Base-by-base conservation (phyloP, 2,329 filamentous ascomycete genomes). In the Venturia nashicola region DNA sequence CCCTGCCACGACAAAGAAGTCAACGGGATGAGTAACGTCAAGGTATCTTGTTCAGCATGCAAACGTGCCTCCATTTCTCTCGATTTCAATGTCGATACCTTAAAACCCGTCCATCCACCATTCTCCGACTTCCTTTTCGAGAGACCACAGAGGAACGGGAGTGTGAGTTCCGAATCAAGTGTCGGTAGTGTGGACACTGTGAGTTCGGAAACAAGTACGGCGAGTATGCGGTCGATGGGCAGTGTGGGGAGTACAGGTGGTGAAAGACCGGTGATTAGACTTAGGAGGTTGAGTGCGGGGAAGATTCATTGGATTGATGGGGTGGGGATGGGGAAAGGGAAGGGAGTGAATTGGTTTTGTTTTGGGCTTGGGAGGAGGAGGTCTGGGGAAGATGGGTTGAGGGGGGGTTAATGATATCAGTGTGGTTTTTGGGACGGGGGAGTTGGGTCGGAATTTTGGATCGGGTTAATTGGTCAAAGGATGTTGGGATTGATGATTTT, bases 1-100 rank as follows among this genome's bases (percentile, higher is more conserved):
- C 39, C 23, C 43, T 64, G 65, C 40, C 44, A 39, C 36, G 43
- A 61, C n/a, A 48, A 48, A 32, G 65, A 64, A 23, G 23, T 40
- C 11, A 54, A 65, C 16, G 65, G 65, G 2, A 62, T 61, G 42
- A 40, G 55, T 7, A 66, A 66, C 32, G n/a, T 39, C 20, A 46
- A 59, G 12, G 65, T 46, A 20, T 16, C 61, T 51, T 65, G 61
- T 61, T 44, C 42, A 2, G 36, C 46, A 16, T 65, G 65, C 40
- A 51, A 64, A 39, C 39, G 40, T 14, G 55, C 34, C 8, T 34
- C 55, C 34, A 42, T 39, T 39, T 39, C 39, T 16, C 20, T 16
- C 8, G 36, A 42, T 16, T 60, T 20, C 5, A 27, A 27, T 27
- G 27, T 27, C 27, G 27, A 27, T 27, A 27, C 27, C 27, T 4